phyloP scores from a whole-genome alignment of 1,139 yeast species.

The Suzukiozyma palmioleophila region DNA sequence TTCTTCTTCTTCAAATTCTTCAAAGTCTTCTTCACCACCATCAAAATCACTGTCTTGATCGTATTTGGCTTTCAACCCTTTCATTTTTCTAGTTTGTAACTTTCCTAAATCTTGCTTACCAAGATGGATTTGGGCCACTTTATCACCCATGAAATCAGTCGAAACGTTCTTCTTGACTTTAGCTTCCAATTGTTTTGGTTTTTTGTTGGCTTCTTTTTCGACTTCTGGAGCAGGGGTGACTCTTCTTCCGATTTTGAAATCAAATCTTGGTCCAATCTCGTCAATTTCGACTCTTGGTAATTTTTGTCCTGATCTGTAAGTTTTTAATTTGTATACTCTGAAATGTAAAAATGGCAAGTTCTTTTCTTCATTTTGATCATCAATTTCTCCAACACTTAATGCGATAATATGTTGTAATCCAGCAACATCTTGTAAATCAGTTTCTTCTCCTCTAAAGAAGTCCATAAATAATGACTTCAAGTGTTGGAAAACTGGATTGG shows the following conservation, averaged over 20 bases:
- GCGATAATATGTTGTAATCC: constrained; percentile 91
- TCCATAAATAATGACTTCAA: constrained; percentile 86
- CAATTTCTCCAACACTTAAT: constrained; percentile 73
- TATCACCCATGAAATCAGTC: constrained; percentile 89
- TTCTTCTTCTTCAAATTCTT: constrained; percentile 32
- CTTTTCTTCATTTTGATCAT: constrained; percentile 46
- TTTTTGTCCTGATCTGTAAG: constrained; percentile 79
- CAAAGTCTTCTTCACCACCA: constrained; percentile 35
- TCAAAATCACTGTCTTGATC: constrained; percentile 66
- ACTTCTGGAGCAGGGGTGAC: constrained; percentile 82
- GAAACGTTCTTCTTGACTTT: constrained; percentile 86
- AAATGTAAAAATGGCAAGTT: constrained; percentile 74
- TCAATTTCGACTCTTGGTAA: constrained; percentile 91
- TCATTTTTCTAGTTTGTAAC: constrained; percentile 96
- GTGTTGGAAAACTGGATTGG: constrained; percentile 82
- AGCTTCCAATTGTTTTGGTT: constrained; percentile 78
- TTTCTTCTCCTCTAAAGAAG: constrained; percentile 83
- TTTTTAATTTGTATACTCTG: constrained; percentile 84
- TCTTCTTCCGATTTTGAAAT: constrained; percentile 86
- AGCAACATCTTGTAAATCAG: constrained; percentile 86
- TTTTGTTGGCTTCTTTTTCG: constrained; percentile 83
- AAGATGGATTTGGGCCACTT: constrained; percentile 92
- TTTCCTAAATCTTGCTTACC: constrained; percentile 91
- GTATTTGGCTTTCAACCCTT: constrained; percentile 85
- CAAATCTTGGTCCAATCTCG: constrained; percentile 95